These are phyloP conservation scores for Candida xyloterini DNA, from an alignment of 805 yeast genomes.

Conservation along the genomic window DNA sequence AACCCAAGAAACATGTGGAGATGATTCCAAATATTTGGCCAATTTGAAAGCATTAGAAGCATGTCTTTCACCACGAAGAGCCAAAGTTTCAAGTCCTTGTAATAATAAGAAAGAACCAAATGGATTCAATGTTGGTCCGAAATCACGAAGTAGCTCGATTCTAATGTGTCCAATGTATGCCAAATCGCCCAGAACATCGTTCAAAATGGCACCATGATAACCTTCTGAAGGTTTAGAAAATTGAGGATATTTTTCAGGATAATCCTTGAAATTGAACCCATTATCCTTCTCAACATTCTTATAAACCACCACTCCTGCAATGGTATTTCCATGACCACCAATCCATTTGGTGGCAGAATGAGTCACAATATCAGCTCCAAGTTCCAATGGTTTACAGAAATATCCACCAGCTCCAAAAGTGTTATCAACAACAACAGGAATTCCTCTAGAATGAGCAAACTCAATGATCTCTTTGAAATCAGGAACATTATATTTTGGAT, in stretches of 20 bases:
- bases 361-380: conserved; percentile 88
- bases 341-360: conserved; percentile 98
- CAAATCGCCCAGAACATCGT: conserved; percentile 74
- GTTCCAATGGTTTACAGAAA: conserved; percentile 77
- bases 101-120: conserved; percentile 81
- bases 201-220: conserved; percentile 83
- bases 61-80: conserved; percentile 92
- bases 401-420: conserved; percentile 97
- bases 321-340: conserved; percentile 94
- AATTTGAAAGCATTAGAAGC: conserved; percentile 75
- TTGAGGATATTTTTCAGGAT: conserved; percentile 88
- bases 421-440: conserved; percentile 91
- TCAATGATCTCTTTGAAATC: conserved; percentile 76
- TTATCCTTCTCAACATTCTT: conserved; percentile 62
- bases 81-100: conserved; percentile 92
- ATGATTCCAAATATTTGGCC: conserved; percentile 71
- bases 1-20: conserved; percentile 77
- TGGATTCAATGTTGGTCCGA: conserved; percentile 88
- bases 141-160: conserved; percentile 83
- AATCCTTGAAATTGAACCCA: conserved; percentile 84
- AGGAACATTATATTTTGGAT: conserved; percentile 90
- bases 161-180: conserved; percentile 81
- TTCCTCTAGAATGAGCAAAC: conserved; percentile 80
- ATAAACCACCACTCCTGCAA: conserved; percentile 79
- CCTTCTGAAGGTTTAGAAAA: conserved; percentile 89